Conservation (phyloP, 148 eudicot species). For the Rhododendron ferrugineum region DNA sequence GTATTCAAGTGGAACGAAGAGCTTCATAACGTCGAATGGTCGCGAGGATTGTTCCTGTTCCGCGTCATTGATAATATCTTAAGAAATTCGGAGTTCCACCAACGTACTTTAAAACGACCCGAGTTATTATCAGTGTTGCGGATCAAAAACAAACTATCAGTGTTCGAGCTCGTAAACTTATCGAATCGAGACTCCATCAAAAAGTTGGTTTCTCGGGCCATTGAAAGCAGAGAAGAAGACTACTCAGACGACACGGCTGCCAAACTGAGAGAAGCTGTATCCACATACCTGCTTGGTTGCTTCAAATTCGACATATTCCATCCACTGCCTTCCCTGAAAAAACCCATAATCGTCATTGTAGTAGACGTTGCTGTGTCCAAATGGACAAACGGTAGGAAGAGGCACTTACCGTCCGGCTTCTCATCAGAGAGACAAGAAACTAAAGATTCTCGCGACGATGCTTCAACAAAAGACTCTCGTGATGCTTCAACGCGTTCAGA, state of each 20-base stretch:
- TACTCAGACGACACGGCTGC: background rate
- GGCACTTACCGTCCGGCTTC: background rate
- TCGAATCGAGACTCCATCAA: background rate
- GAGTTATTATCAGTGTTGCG: background rate
- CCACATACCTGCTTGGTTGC: background rate
- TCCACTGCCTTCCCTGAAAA: too few species aligned
- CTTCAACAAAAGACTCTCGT: background rate
- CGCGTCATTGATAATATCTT: background rate
- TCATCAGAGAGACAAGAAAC: background rate
- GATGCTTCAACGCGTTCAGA: background rate
- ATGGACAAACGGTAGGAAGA: background rate
- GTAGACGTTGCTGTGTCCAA: background rate
- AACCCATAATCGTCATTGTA: background rate
- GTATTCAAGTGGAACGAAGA: slow-evolving; percentile 5
- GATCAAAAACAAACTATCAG: too few species aligned
- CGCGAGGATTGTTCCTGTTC: background rate
- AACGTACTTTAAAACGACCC: background rate
- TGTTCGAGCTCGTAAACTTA: background rate
- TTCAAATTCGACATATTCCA: background rate
- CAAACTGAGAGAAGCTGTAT: background rate
- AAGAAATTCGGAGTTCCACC: background rate
- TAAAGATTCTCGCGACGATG: background rate
- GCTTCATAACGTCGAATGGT: background rate
- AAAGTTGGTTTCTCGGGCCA: background rate
- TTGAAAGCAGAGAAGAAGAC: background rate